These are phyloP conservation scores for Entomophthora muscae DNA, from an alignment of 371 early-diverging fungal species.

Conservation along the genomic window DNA sequence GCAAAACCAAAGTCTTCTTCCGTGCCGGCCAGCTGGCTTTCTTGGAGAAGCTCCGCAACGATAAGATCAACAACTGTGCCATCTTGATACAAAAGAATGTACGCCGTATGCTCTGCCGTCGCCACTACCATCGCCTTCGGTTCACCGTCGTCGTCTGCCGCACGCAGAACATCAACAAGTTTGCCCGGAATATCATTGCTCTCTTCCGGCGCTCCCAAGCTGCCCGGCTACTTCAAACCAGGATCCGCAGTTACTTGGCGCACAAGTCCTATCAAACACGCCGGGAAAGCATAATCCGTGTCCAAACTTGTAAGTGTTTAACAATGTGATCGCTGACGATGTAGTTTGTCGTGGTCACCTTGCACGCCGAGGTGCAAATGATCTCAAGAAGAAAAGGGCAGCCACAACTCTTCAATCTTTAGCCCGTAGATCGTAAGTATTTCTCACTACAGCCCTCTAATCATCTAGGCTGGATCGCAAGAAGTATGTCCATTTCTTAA, in stretches of 20 bases:
- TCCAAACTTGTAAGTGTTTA: slow-evolving; percentile 9
- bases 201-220: slow-evolving; percentile 45
- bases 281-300: slow-evolving; percentile 20
- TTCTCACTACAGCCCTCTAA: neutral
- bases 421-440: slow-evolving; percentile 28
- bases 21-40: slow-evolving; percentile 90
- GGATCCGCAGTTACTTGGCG: slow-evolving; percentile 44
- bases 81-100: slow-evolving; percentile 80
- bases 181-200: slow-evolving; percentile 32
- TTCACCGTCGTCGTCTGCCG: slow-evolving; percentile 34
- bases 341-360: slow-evolving; percentile 34
- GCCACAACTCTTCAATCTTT: slow-evolving; percentile 60
- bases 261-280: slow-evolving; percentile 23
- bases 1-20: slow-evolving; percentile 97
- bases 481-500: slow-evolving; percentile 23
- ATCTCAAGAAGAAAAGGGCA: slow-evolving; percentile 35
- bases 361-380: slow-evolving; percentile 29
- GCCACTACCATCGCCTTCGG: slow-evolving; percentile 40
- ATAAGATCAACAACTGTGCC: slow-evolving; percentile 60
- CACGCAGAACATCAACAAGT: slow-evolving; percentile 34
- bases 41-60: slow-evolving; percentile 74
- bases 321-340: slow-evolving; percentile 12
- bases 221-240: slow-evolving; percentile 54
- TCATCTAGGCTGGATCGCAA: slow-evolving; percentile 30
- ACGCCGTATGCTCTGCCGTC: slow-evolving; percentile 49